Evolutionary conservation across 2,329 filamentous ascomycete genomes (phyloP).

Genomic region (Aurifilum marmelostoma): DNA sequence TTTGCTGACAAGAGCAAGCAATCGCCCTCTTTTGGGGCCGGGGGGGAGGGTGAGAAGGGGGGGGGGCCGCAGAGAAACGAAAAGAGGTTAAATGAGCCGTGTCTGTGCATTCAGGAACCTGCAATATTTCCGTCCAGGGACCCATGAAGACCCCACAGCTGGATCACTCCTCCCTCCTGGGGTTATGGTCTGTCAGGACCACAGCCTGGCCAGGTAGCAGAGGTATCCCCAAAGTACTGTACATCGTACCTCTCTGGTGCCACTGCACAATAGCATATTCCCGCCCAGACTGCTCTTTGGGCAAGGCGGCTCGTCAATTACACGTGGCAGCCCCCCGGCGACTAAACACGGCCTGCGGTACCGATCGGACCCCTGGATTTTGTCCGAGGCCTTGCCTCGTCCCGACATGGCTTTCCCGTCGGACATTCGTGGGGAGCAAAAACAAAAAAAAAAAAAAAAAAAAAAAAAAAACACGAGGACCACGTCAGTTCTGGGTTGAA

Average conservation of each 20-base stretch:
- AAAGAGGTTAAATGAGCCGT: constrained; percentile 21
- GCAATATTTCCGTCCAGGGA: background rate
- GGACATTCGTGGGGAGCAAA: no score
- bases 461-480: background rate
- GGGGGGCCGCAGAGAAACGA: background rate
- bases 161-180: background rate
- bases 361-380: background rate
- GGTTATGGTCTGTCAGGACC: background rate
- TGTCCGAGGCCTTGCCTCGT: background rate
- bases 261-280: background rate
- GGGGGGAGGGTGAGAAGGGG: background rate
- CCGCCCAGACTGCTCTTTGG: constrained; percentile 7
- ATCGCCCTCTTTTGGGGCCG: background rate
- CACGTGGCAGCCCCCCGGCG: constrained; percentile 8
- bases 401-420: background rate
- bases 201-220: background rate
- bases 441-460: no score
- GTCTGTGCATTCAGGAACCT: constrained; percentile 16
- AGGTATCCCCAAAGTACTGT: constrained; percentile 2
- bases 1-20: background rate
- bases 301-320: constrained; percentile 8
- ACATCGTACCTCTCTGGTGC: background rate
- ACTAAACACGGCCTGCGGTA: background rate
- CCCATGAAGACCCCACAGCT: background rate
- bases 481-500: background rate